phyloP scores from a whole-genome alignment of 2,329 filamentous ascomycete species.

The Moelleriella libera region DNA sequence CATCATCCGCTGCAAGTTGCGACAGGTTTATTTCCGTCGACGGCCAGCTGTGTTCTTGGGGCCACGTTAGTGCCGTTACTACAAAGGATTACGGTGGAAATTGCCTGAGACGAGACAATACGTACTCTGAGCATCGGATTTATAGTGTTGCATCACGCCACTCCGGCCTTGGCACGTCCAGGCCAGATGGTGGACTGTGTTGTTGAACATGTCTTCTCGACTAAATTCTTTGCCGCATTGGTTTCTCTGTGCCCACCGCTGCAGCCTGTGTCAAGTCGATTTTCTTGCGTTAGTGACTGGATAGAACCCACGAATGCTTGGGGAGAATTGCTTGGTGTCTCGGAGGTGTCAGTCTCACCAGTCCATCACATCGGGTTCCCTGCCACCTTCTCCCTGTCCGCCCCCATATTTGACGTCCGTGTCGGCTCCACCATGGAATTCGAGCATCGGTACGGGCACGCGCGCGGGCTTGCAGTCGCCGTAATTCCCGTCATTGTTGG shows the following conservation, averaged over 20 bases:
- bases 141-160: slow-evolving; percentile 27
- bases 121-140: slow-evolving; percentile 23
- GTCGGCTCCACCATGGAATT: slow-evolving; percentile 30
- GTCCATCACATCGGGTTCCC: slow-evolving; percentile 21
- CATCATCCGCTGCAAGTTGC: slow-evolving; percentile 22
- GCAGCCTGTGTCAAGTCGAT: not conserved
- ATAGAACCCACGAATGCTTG: not conserved
- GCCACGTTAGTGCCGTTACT: not conserved
- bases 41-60: slow-evolving; percentile 26
- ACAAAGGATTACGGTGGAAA: not conserved
- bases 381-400: slow-evolving; percentile 25
- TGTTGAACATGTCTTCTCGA: slow-evolving; percentile 18
- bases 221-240: slow-evolving; percentile 16
- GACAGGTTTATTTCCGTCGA: slow-evolving; percentile 29
- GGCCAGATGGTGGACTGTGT: slow-evolving; percentile 25
- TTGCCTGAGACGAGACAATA: not conserved
- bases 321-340: slow-evolving; percentile 13
- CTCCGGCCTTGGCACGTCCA: slow-evolving; percentile 24
- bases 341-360: slow-evolving; percentile 10
- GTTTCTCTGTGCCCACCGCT: not conserved
- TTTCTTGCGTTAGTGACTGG: not conserved
- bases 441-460: slow-evolving; percentile 24
- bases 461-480: slow-evolving; percentile 22
- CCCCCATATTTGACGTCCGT: slow-evolving; percentile 27
- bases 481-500: slow-evolving; percentile 20